Conservation (phyloP, 495 filamentous ascomycete species). For the Hyphodiscus hymeniophilus region DNA sequence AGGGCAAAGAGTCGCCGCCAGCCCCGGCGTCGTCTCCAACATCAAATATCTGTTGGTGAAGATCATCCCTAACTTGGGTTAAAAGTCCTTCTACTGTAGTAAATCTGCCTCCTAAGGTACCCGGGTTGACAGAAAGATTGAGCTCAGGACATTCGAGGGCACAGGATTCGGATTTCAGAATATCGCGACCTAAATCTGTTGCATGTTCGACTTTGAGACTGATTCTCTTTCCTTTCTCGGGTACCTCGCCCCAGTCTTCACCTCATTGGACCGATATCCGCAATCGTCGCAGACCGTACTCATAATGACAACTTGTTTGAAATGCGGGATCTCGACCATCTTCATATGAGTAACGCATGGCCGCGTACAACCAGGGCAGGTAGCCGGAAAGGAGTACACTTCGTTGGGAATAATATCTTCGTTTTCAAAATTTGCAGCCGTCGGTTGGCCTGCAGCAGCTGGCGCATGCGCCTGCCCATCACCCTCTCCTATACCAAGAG, state of each 20-base stretch:
- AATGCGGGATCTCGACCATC: slow-evolving; percentile 92
- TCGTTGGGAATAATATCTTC: slow-evolving; percentile 81
- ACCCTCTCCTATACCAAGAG: slow-evolving; percentile 43
- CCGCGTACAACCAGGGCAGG: slow-evolving; percentile 83
- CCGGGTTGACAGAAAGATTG: slow-evolving; percentile 73
- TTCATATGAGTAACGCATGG: slow-evolving; percentile 83
- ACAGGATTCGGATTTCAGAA: slow-evolving; percentile 94
- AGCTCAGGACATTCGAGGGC: slow-evolving; percentile 77
- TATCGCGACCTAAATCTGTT: slow-evolving; percentile 83
- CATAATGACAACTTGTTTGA: slow-evolving; percentile 92
- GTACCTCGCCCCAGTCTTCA: slow-evolving; percentile 95
- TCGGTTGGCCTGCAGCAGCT: slow-evolving; percentile 16
- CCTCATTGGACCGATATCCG: slow-evolving; percentile 90
- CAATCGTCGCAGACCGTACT: slow-evolving; percentile 81
- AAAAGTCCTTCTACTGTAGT: slow-evolving; percentile 93
- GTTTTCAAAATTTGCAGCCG: slow-evolving; percentile 37
- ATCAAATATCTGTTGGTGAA: slow-evolving; percentile 80
- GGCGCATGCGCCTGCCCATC: slow-evolving; percentile 16
- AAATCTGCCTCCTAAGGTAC: slow-evolving; percentile 92
- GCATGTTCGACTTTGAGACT: slow-evolving; percentile 62
- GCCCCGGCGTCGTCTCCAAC: slow-evolving; percentile 38
- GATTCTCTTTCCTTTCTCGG: slow-evolving; percentile 77
- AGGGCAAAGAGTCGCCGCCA: slow-evolving; percentile 63
- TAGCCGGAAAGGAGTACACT: slow-evolving; percentile 81
- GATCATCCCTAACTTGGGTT: slow-evolving; percentile 86